These are phyloP conservation scores for Trichoderma reesei DNA, from an alignment of 495 filamentous ascomycete species.

Conservation along the genomic window DNA sequence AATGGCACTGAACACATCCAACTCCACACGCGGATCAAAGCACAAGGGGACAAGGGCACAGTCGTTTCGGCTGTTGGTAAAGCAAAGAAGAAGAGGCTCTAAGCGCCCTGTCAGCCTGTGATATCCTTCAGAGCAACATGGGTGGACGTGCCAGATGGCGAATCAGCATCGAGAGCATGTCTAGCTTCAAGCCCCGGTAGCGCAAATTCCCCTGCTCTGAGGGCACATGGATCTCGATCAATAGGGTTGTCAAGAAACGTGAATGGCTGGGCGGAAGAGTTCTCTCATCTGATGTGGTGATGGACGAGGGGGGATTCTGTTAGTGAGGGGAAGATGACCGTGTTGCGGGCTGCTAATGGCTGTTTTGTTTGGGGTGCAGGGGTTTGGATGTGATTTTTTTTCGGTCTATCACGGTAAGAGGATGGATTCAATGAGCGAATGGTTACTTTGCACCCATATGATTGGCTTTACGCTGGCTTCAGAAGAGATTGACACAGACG, in stretches of 20 bases:
- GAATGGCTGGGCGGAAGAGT: background rate
- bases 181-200: background rate
- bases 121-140: background rate
- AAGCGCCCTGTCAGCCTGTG: constrained; percentile 1
- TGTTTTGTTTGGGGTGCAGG: background rate
- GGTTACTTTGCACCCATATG: too few relatives aligned
- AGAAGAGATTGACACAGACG: too few relatives aligned
- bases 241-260: background rate
- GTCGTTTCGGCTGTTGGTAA: too few relatives aligned
- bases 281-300: background rate
- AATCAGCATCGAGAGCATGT: background rate
- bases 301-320: background rate
- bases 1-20: background rate
- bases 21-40: background rate
- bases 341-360: background rate
- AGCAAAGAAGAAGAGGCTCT: too few relatives aligned
- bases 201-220: background rate
- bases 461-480: too few relatives aligned
- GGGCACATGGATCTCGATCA: background rate
- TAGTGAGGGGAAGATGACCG: background rate
- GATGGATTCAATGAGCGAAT: too few relatives aligned
- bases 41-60: too few relatives aligned
- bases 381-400: background rate
- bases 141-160: background rate
- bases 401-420: too few relatives aligned